Base-by-base conservation (phyloP, 2,329 filamentous ascomycete species). In the Bipolaris victoriae region DNA sequence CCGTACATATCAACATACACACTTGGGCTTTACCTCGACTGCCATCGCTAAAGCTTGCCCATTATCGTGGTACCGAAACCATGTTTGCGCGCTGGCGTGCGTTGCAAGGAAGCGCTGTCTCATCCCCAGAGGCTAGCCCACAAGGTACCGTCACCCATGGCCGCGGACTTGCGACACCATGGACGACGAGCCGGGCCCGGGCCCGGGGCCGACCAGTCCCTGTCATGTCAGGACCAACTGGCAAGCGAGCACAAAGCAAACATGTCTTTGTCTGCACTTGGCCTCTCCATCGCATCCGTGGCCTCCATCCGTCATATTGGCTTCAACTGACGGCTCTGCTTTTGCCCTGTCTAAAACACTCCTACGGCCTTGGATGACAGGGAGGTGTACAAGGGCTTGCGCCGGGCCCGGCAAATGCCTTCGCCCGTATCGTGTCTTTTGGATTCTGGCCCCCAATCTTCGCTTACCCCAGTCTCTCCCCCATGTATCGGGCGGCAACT, bases 401-500 rank as follows among this genome's bases (percentile, higher is more conserved):
- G 18, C 40, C 26, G 46, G 20, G 18, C 18, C 22, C 26, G 22
- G 52, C 49, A 37, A 29, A 47, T 40, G 20, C 39, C n/a, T 22
- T 22, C 37, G 26, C 41, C 10, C 41, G 29, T 50, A 15, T 22
- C 52, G 20, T 49, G 52, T 54, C 41, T 60, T 66, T 63, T 63
- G 62, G 64, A 37, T 61, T 67, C 64, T 63, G 62, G 64, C 58
- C 61, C 60, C 52, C 51, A 57, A 52, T 29, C 20, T 31, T 68
- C 66, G 64, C 64, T 60, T 65, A 67, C 61, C 64, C 66, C 46
- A 54, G 66, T 65, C 58, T 43, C 48, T 50, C 51, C 47, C 44
- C 50, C 55, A 45, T 45, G 33, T 39, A 45, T 44, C 39, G 36
- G 48, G 44, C 41, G 22, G 44, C 20, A 52, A n/a, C 45, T 46